phyloP scores from a whole-genome alignment of 495 filamentous ascomycete species.

The Xeromyces bisporus region DNA sequence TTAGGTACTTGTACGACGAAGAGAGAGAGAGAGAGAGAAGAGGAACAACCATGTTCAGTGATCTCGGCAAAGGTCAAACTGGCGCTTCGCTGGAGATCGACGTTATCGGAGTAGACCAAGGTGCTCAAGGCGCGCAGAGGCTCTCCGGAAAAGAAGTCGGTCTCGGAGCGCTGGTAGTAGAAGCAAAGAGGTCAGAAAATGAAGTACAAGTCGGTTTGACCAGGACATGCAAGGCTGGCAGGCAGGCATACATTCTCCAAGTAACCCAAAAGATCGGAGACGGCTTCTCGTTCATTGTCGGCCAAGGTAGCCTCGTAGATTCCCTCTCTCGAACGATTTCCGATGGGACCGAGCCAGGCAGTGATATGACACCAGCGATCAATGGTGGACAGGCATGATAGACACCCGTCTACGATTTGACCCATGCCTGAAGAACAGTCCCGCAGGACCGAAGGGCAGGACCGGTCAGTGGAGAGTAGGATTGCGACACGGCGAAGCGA shows the following conservation, averaged over 20 bases:
- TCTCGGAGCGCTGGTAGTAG: conserved; percentile 59
- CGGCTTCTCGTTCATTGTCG: conserved; percentile 92
- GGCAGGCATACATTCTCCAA: conserved; percentile 89
- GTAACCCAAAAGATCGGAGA: conserved; percentile 86
- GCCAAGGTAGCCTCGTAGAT: conserved; percentile 90
- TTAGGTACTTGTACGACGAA: too few species aligned
- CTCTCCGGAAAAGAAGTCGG: conserved; percentile 95
- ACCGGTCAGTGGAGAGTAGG: conserved; percentile 8
- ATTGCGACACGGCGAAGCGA: too few species aligned
- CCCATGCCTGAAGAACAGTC: conserved; percentile 21
- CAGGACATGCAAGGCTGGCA: too few species aligned
- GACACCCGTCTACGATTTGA: conserved; percentile 26
- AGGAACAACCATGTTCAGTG: conserved; percentile 74
- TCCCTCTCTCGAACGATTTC: conserved; percentile 79
- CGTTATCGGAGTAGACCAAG: conserved; percentile 94
- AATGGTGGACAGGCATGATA: conserved; percentile 27
- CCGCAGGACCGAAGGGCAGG: conserved; percentile 16
- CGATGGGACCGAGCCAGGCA: conserved; percentile 25
- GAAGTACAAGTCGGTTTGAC: too few species aligned
- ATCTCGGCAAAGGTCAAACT: conserved; percentile 98
- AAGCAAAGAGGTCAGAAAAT: conserved; percentile 3
- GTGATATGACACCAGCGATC: conserved; percentile 34
- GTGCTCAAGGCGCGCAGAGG: conserved; percentile 90
- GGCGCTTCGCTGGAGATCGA: conserved; percentile 92
- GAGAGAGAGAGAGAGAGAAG: not conserved